These are phyloP conservation scores for Chenopodium formosanum DNA, from an alignment of 148 eudicot genomes.

Conservation along the genomic window DNA sequence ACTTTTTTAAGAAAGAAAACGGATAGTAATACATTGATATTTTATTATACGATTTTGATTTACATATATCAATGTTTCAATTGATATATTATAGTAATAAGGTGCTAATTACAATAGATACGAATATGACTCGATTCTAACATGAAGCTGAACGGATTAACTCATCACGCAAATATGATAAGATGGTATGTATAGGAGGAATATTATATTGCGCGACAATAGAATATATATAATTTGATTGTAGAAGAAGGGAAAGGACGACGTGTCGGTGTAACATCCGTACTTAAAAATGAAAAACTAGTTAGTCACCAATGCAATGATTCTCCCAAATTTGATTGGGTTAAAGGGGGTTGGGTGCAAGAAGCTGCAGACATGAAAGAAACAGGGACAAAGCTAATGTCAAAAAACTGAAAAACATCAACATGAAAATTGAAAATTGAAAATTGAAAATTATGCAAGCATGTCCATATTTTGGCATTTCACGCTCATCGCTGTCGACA, in stretches of 20 bases:
- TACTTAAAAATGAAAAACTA: not conserved
- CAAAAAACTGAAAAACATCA: not conserved
- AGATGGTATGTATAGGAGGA: too few species aligned
- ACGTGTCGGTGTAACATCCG: not conserved
- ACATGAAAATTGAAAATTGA: not conserved
- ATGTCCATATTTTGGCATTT: slow-evolving; percentile 4
- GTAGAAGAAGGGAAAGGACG: not conserved
- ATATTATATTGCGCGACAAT: too few species aligned
- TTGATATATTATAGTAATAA: too few species aligned
- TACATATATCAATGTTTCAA: too few species aligned
- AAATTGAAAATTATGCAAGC: not conserved
- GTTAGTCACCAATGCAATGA: not conserved
- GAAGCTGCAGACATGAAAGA: not conserved
- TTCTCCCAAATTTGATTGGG: not conserved
- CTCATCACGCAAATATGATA: too few species aligned
- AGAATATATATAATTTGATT: not conserved
- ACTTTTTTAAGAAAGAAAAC: too few species aligned
- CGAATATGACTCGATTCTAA: too few species aligned
- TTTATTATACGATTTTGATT: too few species aligned
- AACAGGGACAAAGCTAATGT: not conserved
- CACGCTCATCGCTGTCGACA: slow-evolving; percentile 1
- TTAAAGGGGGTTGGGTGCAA: not conserved
- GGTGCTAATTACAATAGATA: too few species aligned
- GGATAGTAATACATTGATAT: too few species aligned
- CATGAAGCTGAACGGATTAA: too few species aligned